Base-by-base conservation (phyloP, 1,284 basidiomycete genomes). In the Rhodotorula glutinis region DNA sequence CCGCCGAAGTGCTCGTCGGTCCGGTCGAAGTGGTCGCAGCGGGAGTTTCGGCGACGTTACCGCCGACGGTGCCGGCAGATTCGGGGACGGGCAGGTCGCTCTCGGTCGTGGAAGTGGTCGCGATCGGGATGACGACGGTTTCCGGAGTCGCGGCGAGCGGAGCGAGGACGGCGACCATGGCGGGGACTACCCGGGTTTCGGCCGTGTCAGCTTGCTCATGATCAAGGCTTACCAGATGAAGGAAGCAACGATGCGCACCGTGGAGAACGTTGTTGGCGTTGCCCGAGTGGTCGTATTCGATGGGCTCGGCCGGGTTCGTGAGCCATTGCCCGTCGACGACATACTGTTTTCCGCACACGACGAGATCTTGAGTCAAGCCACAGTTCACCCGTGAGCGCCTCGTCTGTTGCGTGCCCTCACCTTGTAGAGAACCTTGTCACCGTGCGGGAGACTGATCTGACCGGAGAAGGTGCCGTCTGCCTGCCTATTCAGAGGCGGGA, bases 191-290 rank as follows among this genome's bases (percentile, higher is more conserved):
- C n/a, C n/a, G n/a, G n/a, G n/a, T n/a, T n/a, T n/a, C n/a, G n/a
- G n/a, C n/a, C n/a, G n/a, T n/a, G 29, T n/a, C 23, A 53, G n/a
- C 23, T 14, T 5, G 3, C 8, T n/a, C 21, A 40, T 23, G 9
- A 19, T 19, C 4, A 14, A 13, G 44, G 1, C 19, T 38, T 38
- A 11, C 7, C 33, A 11, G 33, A 11, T 38, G 7, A 7, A 11
- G 33, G 33, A 38, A 7, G 33, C 11, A 5, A 38, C 7, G 7
- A 11, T 38, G 33, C 54, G 27, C 16, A 72, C 74, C 74, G n/a
- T 57, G 59, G 43, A 73, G 66, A 60, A 72, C 63, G 65, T 76
- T 76, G 67, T 76, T 76, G 47, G 73, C 58, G 63, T 75, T 75
- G 21, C 74, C 74, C 23, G 62, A 65, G 10, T 46, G 41, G 56